Conservation (phyloP, 2,329 filamentous ascomycete species). For the Calonectria fujianensis region DNA sequence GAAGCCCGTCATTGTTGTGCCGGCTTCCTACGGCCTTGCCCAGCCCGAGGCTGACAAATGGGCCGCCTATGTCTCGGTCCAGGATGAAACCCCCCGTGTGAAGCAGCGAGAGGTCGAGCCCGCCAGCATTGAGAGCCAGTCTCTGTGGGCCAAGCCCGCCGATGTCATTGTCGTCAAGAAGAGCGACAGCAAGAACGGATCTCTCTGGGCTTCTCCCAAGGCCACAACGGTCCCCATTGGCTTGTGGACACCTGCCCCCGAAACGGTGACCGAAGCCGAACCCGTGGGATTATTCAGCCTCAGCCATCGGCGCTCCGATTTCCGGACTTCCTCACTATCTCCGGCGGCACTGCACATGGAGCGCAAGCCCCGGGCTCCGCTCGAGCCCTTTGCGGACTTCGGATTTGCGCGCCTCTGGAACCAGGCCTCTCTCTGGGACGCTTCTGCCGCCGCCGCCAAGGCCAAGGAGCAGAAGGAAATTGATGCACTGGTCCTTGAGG, state of each 20-base stretch:
- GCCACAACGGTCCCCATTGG: conserved; percentile 48
- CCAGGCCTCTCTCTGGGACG: conserved; percentile 54
- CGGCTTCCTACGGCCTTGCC: conserved; percentile 55
- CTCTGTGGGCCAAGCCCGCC: conserved; percentile 48
- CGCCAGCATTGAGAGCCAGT: conserved; percentile 48
- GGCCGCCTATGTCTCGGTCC: conserved; percentile 50
- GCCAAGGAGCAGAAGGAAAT: conserved; percentile 47
- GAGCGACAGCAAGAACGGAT: conserved; percentile 38
- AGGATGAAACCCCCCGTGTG: conserved; percentile 49
- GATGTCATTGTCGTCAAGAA: conserved; percentile 41
- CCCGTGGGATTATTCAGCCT: conserved; percentile 52
- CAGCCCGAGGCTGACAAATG: conserved; percentile 56
- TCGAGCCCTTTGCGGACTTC: conserved; percentile 48
- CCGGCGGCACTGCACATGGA: conserved; percentile 51
- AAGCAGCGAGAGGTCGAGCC: conserved; percentile 52
- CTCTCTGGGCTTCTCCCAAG: conserved; percentile 50
- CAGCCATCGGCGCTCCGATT: conserved; percentile 52
- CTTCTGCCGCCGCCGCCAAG: conserved; percentile 45
- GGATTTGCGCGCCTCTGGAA: conserved; percentile 52
- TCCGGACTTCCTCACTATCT: conserved; percentile 49
- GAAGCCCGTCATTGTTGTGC: conserved; percentile 41
- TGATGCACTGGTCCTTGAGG: conserved; percentile 49
- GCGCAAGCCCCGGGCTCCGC: conserved; percentile 46
- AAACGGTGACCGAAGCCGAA: conserved; percentile 44
- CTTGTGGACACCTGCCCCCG: conserved; percentile 49